These are phyloP conservation scores for Pharnaceum exiguum DNA, from an alignment of 148 eudicot species.

Conservation along the genomic window DNA sequence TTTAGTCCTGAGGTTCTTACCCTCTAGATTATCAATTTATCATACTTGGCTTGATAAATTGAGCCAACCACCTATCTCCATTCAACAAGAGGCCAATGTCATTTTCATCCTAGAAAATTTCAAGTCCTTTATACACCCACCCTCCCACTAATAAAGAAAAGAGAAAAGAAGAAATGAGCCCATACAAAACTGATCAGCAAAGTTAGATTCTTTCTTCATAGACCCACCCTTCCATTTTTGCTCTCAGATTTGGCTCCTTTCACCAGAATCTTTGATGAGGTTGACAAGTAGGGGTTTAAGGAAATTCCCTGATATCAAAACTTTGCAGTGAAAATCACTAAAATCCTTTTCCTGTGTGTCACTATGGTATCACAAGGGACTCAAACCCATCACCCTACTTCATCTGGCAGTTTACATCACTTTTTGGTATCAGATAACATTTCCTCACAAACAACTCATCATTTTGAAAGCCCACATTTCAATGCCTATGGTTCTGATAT, in stretches of 20 bases:
- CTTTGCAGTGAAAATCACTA: conserved; percentile 10
- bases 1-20: conserved; percentile 21
- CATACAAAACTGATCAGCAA: conserved; percentile 26
- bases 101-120: conserved; percentile 14
- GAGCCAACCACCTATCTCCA: conserved; percentile 22
- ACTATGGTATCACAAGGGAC: conserved; percentile 73
- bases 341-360: conserved; percentile 9
- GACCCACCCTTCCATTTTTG: conserved; percentile 15
- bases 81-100: no score
- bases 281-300: conserved; percentile 38
- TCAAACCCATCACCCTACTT: conserved; percentile 35
- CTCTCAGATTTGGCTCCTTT: conserved; percentile 36
- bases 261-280: conserved; percentile 40
- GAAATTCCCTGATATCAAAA: conserved; percentile 15
- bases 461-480: conserved; percentile 49
- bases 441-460: conserved; percentile 40
- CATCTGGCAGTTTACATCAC: conserved; percentile 56
- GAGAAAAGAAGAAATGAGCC: not conserved
- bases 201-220: conserved; percentile 27
- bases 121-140: not conserved
- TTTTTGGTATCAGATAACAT: conserved; percentile 47
- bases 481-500: conserved; percentile 33
- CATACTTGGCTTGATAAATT: conserved; percentile 11
- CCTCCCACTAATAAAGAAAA: not conserved
- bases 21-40: conserved; percentile 10